Evolutionary conservation across 257 asterid species (phyloP), one percentile per base, ranked within the genome.

Genomic region (Jasminum sambac): DNA sequence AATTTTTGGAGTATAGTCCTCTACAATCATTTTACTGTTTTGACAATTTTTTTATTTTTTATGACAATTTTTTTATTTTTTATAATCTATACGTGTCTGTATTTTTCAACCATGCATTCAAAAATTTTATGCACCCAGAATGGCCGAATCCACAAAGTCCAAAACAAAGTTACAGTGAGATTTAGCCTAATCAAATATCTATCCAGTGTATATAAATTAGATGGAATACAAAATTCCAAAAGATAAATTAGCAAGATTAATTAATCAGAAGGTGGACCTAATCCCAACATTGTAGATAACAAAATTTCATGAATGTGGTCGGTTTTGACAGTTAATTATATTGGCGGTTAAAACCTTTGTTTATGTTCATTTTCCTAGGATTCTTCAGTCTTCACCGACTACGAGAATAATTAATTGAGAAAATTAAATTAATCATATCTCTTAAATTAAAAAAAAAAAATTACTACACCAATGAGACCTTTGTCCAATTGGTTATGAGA

Each of bases 301-400:
- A 17, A 50, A 50, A 50, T n/a, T 14, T 50, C 1, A 50, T 17
- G 44, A 23, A 66, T 66, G 50, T 43, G 41, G 70, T 43, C 42
- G 70, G 70, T 66, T 59, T 19, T 6, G 58, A 66, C 60, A 66
- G 39, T 12, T 42, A 30, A 30, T 1, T 65, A 21, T 41, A 24
- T 19, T 19, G 61, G 62, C 62, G 36, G 62, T 55, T 21, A 55
- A 55, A 55, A 55, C 14, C n/a, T 55, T 55, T 55, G 36, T 55
- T 55, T 55, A 55, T 55, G 36, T 55, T 23, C 16, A 23, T 21
- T 55, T 55, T 23, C 36, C 62, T 16, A 23, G 12, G 36, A 5
- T 8, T 8, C 12, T 17, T 2, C 59, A 23, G 36, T 9, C 36
- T 55, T 23, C 34, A 55, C 62, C 36, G 36, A 55, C 36, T 55